Percentiles rank a stretch among this genome's conserved stretches.
These are phyloP conservation scores for Fusarium subglutinans DNA, from an alignment of 2,329 filamentous ascomycete species.

Conservation along the genomic window DNA sequence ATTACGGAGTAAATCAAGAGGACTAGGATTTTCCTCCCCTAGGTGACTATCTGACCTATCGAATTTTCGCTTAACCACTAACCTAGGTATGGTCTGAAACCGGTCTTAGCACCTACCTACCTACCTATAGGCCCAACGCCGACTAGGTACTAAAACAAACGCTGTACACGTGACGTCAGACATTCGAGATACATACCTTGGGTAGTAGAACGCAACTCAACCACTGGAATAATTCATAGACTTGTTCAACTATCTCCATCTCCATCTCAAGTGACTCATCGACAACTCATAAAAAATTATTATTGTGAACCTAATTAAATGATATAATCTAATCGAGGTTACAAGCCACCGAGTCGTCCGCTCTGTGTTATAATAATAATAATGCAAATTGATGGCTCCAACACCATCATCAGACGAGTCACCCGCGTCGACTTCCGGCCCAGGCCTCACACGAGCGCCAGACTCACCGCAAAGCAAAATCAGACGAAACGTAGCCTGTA, in stretches of 20 bases:
- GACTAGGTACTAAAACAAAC: neutral
- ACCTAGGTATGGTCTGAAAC: neutral
- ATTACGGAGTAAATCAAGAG: neutral
- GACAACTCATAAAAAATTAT: slow-evolving; percentile 1
- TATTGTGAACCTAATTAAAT: neutral
- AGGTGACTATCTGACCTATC: neutral
- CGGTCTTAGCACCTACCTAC: neutral
- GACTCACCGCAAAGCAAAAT: slow-evolving; percentile 42
- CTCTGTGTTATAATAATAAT: slow-evolving; percentile 15
- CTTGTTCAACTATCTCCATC: neutral
- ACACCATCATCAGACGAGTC: slow-evolving; percentile 45
- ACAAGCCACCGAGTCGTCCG: neutral
- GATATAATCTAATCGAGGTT: neutral
- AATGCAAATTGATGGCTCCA: slow-evolving; percentile 44
- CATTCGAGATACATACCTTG: neutral
- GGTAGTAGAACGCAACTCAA: neutral
- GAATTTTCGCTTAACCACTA: neutral
- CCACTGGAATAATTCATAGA: neutral
- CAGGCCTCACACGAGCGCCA: slow-evolving; percentile 23
- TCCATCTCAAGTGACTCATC: neutral
- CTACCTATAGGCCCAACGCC: neutral
- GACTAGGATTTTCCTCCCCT: neutral
- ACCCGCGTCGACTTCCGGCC: slow-evolving; percentile 37
- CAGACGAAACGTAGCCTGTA: slow-evolving; percentile 51
- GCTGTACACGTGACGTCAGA: slow-evolving; percentile 42